Evolutionary conservation across 345 rosid species (phyloP), one percentile per base, ranked within the genome.

Genomic region (Eucalyptus sp.): DNA sequence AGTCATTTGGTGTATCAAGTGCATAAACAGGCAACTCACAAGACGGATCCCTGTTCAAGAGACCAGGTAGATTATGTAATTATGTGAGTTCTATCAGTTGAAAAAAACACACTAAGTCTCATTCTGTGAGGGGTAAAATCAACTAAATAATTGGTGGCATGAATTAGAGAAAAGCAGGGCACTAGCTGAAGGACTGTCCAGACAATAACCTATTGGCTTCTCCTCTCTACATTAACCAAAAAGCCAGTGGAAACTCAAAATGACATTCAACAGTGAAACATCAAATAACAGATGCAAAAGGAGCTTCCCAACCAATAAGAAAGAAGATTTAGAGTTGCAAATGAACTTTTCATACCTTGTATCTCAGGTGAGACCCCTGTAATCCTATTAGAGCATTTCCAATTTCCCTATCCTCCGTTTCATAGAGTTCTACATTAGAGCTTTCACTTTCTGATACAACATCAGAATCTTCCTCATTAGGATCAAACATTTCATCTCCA

Each of bases 321-420:
- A 37, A 37, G 25, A 24, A 71, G 83, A 71, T 71, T 37, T 37
- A 71, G 83, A 37, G 83, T 22, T 71, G 8, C 83, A 4, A 50
- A 88, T 56, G 66, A 84, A 66, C 52, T 8, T 68, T 68, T 86
- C 86, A 52, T 95, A 96, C 99, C 99, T 95, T 93, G 92, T 94
- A 96, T 93, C 96, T 94, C 88, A 94, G 58, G 71, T 91, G 91
- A 60, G 95, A 91, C 89, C 91, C 97, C 49, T 62, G 86, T 64
- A 91, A 87, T 86, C 94, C 94, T 58, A 97, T 91, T 88, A 95
- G 88, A 90, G 94, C 90, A 83, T 94, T 92, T 90, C 92, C 44
- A 60, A 94, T 90, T 90, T 94, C 94, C 7, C 84, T 91, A 91
- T 91, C 86, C 88, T 90, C 94, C 86, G 68, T 86, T 88, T 89